phyloP scores from a whole-genome alignment of 1,139 yeast species.

The Yamadazyma triangularis region DNA sequence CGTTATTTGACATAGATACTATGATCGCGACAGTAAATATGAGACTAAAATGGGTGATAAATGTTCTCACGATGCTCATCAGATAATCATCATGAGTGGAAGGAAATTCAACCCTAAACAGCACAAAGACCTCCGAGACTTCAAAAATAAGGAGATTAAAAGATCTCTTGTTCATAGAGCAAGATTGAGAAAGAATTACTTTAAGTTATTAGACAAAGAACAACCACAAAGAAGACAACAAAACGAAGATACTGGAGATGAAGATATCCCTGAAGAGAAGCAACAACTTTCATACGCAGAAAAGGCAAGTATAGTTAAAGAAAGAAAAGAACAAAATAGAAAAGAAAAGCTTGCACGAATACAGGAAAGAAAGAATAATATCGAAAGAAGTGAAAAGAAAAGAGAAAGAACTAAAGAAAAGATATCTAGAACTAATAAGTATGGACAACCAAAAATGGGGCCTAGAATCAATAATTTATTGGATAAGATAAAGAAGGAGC shows the following conservation, averaged over 20 bases:
- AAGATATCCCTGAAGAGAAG: background rate
- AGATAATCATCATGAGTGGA: slow-evolving; percentile 6
- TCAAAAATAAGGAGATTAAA: slow-evolving; percentile 58
- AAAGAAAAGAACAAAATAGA: slow-evolving; percentile 38
- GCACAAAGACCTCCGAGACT: slow-evolving; percentile 36
- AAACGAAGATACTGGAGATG: slow-evolving; percentile 3
- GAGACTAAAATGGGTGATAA: too few species aligned
- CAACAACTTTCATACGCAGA: slow-evolving; percentile 34
- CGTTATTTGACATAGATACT: too few species aligned
- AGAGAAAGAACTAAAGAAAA: slow-evolving; percentile 45
- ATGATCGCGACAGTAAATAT: too few species aligned
- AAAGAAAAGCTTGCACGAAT: slow-evolving; percentile 24
- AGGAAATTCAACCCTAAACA: slow-evolving; percentile 14
- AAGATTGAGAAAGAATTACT: slow-evolving; percentile 76
- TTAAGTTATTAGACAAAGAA: slow-evolving; percentile 73
- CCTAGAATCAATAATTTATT: slow-evolving; percentile 77
- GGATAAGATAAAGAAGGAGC: slow-evolving; percentile 65
- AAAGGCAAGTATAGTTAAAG: slow-evolving; percentile 42
- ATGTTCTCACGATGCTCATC: slow-evolving; percentile 11
- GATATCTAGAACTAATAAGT: slow-evolving; percentile 55
- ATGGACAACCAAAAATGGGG: slow-evolving; percentile 90
- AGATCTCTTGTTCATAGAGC: slow-evolving; percentile 77
- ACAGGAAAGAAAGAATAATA: slow-evolving; percentile 18
- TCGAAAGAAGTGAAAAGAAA: slow-evolving; percentile 20
- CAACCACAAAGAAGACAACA: slow-evolving; percentile 28